Percentiles rank a stretch among this genome's conserved stretches.
phyloP scores from a whole-genome alignment of 495 filamentous ascomycete genomes.

The Penicillium riverlandense region DNA sequence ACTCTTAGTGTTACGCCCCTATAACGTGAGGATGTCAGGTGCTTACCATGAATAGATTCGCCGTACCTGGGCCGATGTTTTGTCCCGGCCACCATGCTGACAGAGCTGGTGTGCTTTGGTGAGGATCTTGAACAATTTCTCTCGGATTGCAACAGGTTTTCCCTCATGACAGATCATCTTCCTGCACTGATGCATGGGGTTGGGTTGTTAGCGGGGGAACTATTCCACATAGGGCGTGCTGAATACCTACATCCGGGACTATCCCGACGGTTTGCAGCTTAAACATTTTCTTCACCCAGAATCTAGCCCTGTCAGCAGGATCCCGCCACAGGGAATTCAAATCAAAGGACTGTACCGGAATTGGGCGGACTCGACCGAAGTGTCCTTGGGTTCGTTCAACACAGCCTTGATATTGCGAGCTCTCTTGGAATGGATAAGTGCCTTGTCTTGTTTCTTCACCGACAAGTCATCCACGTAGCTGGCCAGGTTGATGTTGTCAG shows the following conservation, averaged over 20 bases:
- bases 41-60: constrained; percentile 51
- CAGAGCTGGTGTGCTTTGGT: constrained; percentile 50
- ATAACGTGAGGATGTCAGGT: background rate
- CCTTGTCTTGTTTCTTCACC: constrained; percentile 53
- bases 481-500: background rate
- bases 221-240: too few species aligned
- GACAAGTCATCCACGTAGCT: constrained; percentile 48
- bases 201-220: too few species aligned
- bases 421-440: constrained; percentile 47
- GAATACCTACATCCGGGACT: constrained; percentile 25
- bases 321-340: background rate
- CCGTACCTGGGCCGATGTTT: constrained; percentile 51
- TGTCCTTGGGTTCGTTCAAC: constrained; percentile 48
- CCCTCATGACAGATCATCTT: constrained; percentile 51
- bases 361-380: constrained; percentile 51
- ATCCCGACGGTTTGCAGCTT: constrained; percentile 36
- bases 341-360: constrained; percentile 32
- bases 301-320: constrained; percentile 27
- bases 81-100: constrained; percentile 54
- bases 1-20: constrained; percentile 1
- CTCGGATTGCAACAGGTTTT: constrained; percentile 54
- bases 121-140: constrained; percentile 50
- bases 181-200: constrained; percentile 15
- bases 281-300: constrained; percentile 60
- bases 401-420: constrained; percentile 49